Base-by-base conservation (phyloP, 441 rosid genomes). In the Brassica balearica region DNA sequence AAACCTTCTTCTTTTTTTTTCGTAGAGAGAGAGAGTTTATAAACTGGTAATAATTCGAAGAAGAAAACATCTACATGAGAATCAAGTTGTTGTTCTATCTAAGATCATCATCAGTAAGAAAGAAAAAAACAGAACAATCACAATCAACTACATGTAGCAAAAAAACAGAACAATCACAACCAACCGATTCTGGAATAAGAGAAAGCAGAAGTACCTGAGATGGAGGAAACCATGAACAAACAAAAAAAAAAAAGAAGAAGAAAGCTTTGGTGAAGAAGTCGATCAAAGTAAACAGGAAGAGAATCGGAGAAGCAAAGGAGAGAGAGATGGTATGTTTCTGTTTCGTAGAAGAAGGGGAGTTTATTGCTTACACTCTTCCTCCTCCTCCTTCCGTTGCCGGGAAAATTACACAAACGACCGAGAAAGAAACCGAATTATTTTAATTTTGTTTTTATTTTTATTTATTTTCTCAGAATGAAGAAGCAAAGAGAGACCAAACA, bases 301-400 rank as follows among this genome's bases (percentile, higher is more conserved):
- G 38, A 70, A 36, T 72, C 76, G 58, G 74, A 74, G 73, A 80
- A 25, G 55, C 77, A 68, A 64, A 69, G 66, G 12, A 20, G 65
- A 60, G 80, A 76, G 84, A 69, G 67, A 17, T 1, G 22, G 22
- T 55, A 15, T 55, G 59, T 55, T 55, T 36, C 29, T 77, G 92
- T 91, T 88, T 72, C 96, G 94, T 89, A 87, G 87, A 87, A 89
- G 91, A 77, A 74, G 87, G 83, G 89, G 80, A 71, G 80, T 88
- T 79, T 84, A 75, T 88, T 87, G 83, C 90, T 87, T 89, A 71
- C 76, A 92, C 97, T 88, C 97, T 75, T 89, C 90, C 83, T 82
- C 95, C 85, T 84, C 90, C 92, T 80, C 17, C 77, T 79, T 85
- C 86, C 86, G 76, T 80, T 80, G 88, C 91, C 86, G 90, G 87